Evolutionary conservation across 176 grass and related monocot genomes (phyloP).

Genomic region (Carex parvula): DNA sequence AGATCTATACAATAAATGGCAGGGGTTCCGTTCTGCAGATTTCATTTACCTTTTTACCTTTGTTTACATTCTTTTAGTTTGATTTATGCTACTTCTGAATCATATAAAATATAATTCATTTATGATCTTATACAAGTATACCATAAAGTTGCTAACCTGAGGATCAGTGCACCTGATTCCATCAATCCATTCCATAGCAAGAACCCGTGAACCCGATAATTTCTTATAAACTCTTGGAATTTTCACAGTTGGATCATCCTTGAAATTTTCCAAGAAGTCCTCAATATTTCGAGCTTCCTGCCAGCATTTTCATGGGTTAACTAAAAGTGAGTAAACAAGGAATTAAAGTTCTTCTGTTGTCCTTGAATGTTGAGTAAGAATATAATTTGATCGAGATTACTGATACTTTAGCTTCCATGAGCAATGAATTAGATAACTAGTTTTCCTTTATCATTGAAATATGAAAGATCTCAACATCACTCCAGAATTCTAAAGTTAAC

Average conservation of each 20-base stretch:
- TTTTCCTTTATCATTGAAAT: not conserved
- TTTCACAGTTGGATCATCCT: constrained; percentile 96
- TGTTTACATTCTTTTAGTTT: not conserved
- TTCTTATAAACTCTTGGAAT: constrained; percentile 89
- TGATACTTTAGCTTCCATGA: not conserved
- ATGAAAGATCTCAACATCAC: not conserved
- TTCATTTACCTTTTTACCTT: not conserved
- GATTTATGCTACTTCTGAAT: not conserved
- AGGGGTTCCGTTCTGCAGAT: not conserved
- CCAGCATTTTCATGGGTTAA: not conserved
- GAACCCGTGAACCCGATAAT: constrained; percentile 67
- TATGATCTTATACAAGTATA: not conserved
- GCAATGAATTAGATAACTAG: not conserved
- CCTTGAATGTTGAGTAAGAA: not conserved
- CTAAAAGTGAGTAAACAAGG: not conserved
- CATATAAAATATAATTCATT: not conserved
- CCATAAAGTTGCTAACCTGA: constrained; percentile 52
- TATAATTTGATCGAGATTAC: no score
- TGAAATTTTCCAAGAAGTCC: constrained; percentile 94
- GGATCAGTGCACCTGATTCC: constrained; percentile 94
- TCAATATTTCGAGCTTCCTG: constrained; percentile 98
- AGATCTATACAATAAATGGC: constrained; percentile 21
- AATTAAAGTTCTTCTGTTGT: not conserved
- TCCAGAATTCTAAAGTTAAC: not conserved
- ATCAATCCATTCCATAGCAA: constrained; percentile 99